Evolutionary conservation across 73 alveolate genomes (phyloP).

Genomic region (Paramecium caudatum): DNA sequence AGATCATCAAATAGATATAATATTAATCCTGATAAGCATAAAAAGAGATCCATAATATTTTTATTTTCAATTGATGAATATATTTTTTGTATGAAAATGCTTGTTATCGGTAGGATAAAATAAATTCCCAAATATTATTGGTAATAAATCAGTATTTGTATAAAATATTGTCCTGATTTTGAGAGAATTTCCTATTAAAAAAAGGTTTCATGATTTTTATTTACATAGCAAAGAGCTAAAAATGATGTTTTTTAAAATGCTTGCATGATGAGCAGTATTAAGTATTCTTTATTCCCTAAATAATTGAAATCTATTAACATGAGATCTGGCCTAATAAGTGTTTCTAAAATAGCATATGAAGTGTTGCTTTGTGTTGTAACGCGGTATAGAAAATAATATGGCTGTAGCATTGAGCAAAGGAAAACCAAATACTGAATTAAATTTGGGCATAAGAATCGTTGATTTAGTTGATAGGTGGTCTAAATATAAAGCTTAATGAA

Average conservation of each 20-base stretch:
- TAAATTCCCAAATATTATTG: constrained; percentile 15
- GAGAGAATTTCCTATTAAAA: not conserved
- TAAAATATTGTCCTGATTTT: not conserved
- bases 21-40: not conserved
- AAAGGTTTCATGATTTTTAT: not conserved
- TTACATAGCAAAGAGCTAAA: not conserved
- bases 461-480: constrained; percentile 5
- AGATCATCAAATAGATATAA: not conserved
- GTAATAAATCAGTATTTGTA: not conserved
- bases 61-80: not conserved
- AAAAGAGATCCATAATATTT: not conserved
- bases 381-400: not conserved
- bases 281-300: not conserved
- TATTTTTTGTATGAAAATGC: not conserved
- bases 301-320: not conserved
- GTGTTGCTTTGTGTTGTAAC: not conserved
- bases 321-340: constrained; percentile 3
- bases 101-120: constrained; percentile 1
- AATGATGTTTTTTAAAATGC: not conserved
- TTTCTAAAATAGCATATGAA: not conserved
- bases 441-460: not conserved
- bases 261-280: not conserved
- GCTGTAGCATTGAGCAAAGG: not conserved
- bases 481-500: not conserved
- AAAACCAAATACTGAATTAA: constrained; percentile 3